Evolutionary conservation across 129 eudicot species (phyloP).

Genomic region (Flaveria sonorensis): DNA sequence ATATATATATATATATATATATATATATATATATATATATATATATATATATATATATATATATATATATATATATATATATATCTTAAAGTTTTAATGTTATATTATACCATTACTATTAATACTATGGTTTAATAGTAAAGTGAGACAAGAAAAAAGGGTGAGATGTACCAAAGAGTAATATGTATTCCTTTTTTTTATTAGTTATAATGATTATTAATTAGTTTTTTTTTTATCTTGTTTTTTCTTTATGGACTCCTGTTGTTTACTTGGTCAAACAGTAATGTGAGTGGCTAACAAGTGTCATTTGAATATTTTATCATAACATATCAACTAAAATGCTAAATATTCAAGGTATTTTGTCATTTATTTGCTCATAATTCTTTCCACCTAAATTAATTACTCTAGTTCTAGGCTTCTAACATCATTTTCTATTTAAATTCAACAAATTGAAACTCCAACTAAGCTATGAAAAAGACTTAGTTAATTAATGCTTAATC

Average conservation of each 20-base stretch:
- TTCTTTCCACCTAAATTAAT: slow-evolving; percentile 15
- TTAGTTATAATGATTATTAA: not conserved
- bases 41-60: too few relatives aligned
- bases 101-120: too few relatives aligned
- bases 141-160: too few relatives aligned
- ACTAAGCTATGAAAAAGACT: slow-evolving; percentile 29
- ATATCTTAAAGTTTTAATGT: too few relatives aligned
- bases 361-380: slow-evolving; percentile 16
- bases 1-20: too few relatives aligned
- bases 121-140: too few relatives aligned
- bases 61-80: too few relatives aligned
- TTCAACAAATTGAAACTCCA: slow-evolving; percentile 15
- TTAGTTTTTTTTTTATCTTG: not conserved
- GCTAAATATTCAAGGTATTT: not conserved
- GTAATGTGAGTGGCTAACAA: slow-evolving; percentile 9
- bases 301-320: slow-evolving; percentile 19
- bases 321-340: not conserved
- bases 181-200: too few relatives aligned
- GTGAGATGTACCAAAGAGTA: too few relatives aligned
- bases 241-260: not conserved
- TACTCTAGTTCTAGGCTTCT: slow-evolving; percentile 1
- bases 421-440: slow-evolving; percentile 22
- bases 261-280: slow-evolving; percentile 12
- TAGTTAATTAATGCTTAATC: not conserved
- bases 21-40: too few relatives aligned